Evolutionary conservation across 176 grass and related monocot genomes (phyloP), one percentile per base, ranked within the genome.

Genomic region (Zea luxurians): DNA sequence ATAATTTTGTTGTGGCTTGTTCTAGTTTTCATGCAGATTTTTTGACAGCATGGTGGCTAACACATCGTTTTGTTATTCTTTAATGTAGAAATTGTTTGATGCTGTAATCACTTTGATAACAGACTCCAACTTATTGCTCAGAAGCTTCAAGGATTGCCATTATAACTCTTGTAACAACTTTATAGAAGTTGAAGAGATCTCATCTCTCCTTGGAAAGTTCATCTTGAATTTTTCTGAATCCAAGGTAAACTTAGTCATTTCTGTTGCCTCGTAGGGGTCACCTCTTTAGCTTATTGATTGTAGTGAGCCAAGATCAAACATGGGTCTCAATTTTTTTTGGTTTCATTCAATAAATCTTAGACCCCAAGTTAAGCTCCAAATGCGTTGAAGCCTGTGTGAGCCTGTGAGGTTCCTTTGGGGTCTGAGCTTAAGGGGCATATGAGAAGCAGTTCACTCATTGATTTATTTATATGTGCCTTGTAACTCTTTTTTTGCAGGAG

Each of bases 121-220:
- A 52, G 94, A 97, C 45, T 71, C 83, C 46, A 83, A 66, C 64
- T 66, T 94, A 77, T 86, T 97, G 73, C 91, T 97, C 65, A 84
- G 66, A 85, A 85, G 75, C 52, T 69, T 92, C 63, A 91, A 83
- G 57, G 77, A 85, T 67, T 89, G 83, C 81, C 94, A 97, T 90
- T 43, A 84, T 75, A 60, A 38, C 68, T 50, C 71, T 42, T 97
- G 91, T 82, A 77, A 80, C 54, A 60, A 76, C 66, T 65, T 88
- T 2, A 71, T 64, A 71, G 94, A 94, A 82, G 61, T 82, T 80
- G 77, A 74, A 2, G 43, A 21, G 0, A 63, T 97, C 41, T 88
- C 83, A 74, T 46, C 80, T 82, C 12, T 97, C 76, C 61, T 97
- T 73, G 80, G 74, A 55, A 87, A 82, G 68, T 91, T 94, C 64